phyloP scores from a whole-genome alignment of 2,329 filamentous ascomycete genomes.

The Xylariaceae sp. region DNA sequence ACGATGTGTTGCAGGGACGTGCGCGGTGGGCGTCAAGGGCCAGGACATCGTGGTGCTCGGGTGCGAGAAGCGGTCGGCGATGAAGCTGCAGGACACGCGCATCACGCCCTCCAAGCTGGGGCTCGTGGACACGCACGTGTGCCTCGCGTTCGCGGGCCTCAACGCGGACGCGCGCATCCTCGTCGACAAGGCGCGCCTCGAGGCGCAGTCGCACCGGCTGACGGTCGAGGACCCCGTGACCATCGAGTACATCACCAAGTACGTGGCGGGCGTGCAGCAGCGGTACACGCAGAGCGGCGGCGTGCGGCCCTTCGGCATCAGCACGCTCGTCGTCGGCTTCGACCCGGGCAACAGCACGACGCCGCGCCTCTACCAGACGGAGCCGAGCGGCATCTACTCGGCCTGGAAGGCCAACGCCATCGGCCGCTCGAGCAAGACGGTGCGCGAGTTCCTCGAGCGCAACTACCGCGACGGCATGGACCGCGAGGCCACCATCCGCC shows the following conservation, averaged over 20 bases:
- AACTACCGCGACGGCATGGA: conserved; percentile 99
- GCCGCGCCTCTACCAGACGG: conserved; percentile 91
- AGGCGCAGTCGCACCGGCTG: conserved; percentile 93
- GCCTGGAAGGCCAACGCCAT: conserved; percentile 99
- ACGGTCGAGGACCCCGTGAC: conserved; percentile 96
- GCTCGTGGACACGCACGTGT: conserved; percentile 90
- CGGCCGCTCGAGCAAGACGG: conserved; percentile 95
- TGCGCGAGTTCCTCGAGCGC: conserved; percentile 95
- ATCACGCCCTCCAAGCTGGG: conserved; percentile 99
- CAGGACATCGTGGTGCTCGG: conserved; percentile 89
- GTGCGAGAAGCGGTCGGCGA: conserved; percentile 97
- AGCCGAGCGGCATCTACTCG: conserved; percentile 98
- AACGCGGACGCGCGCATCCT: conserved; percentile 98
- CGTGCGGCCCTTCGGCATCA: conserved; percentile 97
- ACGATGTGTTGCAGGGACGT: conserved; percentile 60
- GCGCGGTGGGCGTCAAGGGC: conserved; percentile 95
- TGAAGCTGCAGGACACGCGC: conserved; percentile 98
- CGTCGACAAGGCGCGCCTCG: conserved; percentile 94
- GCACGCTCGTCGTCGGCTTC: conserved; percentile 96
- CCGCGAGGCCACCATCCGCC: conserved; percentile 87
- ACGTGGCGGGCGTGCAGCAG: conserved; percentile 95
- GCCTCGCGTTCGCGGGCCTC: conserved; percentile 91
- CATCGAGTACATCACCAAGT: conserved; percentile 99
- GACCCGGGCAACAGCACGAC: conserved; percentile 86
- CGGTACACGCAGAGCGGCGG: conserved; percentile 98